phyloP scores from a whole-genome alignment of 1,139 yeast genomes.

The Nakaseomyces nivariensis region DNA sequence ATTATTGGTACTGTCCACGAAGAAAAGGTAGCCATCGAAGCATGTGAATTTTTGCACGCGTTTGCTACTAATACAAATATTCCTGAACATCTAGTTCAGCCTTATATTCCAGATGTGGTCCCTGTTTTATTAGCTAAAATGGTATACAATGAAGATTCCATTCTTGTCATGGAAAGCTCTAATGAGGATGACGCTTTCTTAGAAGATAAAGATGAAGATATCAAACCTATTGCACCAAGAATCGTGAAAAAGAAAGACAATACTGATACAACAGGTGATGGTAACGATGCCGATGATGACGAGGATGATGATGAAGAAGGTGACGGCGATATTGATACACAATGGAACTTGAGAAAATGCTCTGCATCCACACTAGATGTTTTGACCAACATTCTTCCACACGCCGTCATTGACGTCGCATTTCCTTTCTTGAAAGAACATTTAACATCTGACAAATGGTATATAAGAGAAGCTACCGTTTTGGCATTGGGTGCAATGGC shows the following conservation, averaged over 20 bases:
- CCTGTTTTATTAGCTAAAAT: constrained; percentile 72
- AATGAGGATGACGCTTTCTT: constrained; percentile 60
- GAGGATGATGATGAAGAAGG: constrained; percentile 28
- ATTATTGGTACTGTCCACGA: constrained; percentile 48
- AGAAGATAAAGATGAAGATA: constrained; percentile 81
- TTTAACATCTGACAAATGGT: constrained; percentile 69
- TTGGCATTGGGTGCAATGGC: constrained; percentile 93
- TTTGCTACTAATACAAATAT: constrained; percentile 55
- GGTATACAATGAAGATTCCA: constrained; percentile 82
- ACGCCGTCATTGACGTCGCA: constrained; percentile 53
- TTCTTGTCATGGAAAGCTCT: constrained; percentile 50
- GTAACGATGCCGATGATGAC: constrained; percentile 33
- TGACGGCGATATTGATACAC: constrained; percentile 35
- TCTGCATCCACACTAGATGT: constrained; percentile 88
- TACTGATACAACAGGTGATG: constrained; percentile 16
- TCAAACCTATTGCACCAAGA: constrained; percentile 68
- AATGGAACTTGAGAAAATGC: constrained; percentile 90
- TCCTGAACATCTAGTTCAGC: constrained; percentile 41
- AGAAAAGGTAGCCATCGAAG: constrained; percentile 78
- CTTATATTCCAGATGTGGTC: constrained; percentile 50
- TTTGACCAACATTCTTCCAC: constrained; percentile 59
- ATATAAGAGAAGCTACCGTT: constrained; percentile 83
- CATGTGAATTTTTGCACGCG: constrained; percentile 81
- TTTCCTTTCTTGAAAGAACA: constrained; percentile 70
- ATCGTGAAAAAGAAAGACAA: constrained; percentile 38